Conservation (phyloP, 176 grass and related monocot species). For the Stipa capillata region DNA sequence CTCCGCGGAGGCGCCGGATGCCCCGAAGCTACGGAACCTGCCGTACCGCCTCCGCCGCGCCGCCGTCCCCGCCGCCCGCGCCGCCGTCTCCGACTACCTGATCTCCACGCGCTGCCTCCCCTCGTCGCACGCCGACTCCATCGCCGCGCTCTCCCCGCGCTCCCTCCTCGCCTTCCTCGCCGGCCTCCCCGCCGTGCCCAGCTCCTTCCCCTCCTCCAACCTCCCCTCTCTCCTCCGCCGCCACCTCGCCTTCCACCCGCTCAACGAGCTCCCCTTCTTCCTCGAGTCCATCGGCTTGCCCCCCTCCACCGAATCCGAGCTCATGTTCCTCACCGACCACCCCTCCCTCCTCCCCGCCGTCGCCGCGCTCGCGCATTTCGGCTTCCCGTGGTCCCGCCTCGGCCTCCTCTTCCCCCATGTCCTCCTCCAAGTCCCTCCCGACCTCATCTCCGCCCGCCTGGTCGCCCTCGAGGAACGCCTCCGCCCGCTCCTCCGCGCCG, state of each 20-base stretch:
- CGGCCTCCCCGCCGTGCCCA: conserved; percentile 30
- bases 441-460: conserved; percentile 38
- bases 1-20: background rate
- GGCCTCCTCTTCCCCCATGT: conserved; percentile 41
- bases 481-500: conserved; percentile 26
- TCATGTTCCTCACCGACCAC: conserved; percentile 61
- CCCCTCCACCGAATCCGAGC: conserved; percentile 2
- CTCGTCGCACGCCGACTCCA: conserved; percentile 54
- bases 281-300: conserved; percentile 77
- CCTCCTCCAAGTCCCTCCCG: conserved; percentile 34
- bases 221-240: conserved; percentile 45
- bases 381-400: conserved; percentile 65
- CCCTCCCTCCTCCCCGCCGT: conserved; percentile 44
- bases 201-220: conserved; percentile 11
- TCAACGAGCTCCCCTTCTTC: conserved; percentile 88
- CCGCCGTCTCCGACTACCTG: conserved; percentile 69
- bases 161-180: conserved; percentile 52
- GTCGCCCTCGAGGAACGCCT: conserved; percentile 36
- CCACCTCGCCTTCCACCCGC: conserved; percentile 52
- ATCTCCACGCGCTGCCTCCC: conserved; percentile 63
- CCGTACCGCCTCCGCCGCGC: conserved; percentile 32
- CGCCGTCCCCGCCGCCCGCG: conserved; percentile 48
- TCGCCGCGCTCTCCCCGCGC: conserved; percentile 46
- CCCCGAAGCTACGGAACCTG: conserved; percentile 42
- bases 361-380: conserved; percentile 38